Evolutionary conservation across 2,329 filamentous ascomycete species (phyloP).

Genomic region (Botrytis squamosa): DNA sequence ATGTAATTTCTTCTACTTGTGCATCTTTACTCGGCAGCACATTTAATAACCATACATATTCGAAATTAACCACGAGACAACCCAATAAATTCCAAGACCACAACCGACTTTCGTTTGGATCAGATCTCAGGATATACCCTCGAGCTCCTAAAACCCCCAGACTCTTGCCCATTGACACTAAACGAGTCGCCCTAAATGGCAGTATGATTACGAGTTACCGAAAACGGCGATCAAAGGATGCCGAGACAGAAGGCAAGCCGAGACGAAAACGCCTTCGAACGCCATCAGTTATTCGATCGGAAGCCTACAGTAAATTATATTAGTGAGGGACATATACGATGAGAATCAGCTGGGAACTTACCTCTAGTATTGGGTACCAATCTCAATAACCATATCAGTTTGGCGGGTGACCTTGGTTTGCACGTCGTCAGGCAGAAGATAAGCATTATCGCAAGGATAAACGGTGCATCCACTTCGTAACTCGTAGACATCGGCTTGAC

Average conservation of each 20-base stretch:
- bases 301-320: neutral
- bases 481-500: neutral
- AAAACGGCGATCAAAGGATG: neutral
- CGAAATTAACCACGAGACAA: neutral
- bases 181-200: neutral
- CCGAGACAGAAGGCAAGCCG: neutral
- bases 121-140: neutral
- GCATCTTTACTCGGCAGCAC: neutral
- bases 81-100: neutral
- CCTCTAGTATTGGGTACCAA: neutral
- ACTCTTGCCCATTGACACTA: neutral
- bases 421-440: rapidly evolving
- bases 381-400: neutral
- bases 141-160: neutral
- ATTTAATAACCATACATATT: neutral
- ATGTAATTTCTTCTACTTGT: neutral
- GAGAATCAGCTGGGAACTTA: neutral
- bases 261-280: neutral
- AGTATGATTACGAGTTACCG: neutral
- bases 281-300: neutral
- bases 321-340: neutral
- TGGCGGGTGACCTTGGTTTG: neutral
- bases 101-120: no score
- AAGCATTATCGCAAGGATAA: neutral
- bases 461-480: neutral